phyloP scores from a whole-genome alignment of 202 grass and related monocot species.

The Carex arenaria region DNA sequence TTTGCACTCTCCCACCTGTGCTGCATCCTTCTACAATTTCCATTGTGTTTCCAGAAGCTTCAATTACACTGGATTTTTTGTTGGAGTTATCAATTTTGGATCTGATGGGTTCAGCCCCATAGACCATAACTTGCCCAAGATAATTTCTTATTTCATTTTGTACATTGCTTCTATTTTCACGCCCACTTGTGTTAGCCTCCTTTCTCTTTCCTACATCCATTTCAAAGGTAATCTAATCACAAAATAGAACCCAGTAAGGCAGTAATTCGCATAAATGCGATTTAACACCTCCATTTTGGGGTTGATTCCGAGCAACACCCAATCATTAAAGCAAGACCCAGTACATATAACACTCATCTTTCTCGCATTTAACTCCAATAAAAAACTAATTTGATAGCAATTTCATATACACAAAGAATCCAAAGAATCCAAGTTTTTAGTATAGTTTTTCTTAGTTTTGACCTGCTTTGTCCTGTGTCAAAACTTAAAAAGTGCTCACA shows the following conservation, averaged over 20 bases:
- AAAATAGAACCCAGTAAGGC: neutral
- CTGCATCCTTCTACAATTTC: neutral
- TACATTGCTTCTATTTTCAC: slow-evolving; percentile 1
- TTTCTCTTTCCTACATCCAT: slow-evolving; percentile 11
- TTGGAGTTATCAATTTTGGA: neutral
- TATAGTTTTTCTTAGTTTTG: neutral
- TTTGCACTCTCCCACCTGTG: neutral
- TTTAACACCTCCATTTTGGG: neutral
- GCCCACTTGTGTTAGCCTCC: neutral
- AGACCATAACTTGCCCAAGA: neutral
- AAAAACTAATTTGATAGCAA: neutral
- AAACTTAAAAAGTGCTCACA: neutral
- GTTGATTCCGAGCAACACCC: neutral
- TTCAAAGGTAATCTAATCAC: neutral
- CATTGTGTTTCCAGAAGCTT: neutral
- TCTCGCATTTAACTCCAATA: neutral
- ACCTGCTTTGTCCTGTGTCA: neutral
- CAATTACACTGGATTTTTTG: neutral
- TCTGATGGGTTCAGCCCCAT: neutral
- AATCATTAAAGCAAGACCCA: neutral
- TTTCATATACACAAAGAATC: neutral
- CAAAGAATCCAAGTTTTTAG: neutral
- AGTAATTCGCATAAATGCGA: neutral
- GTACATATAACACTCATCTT: neutral
- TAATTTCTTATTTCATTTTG: neutral